A percentile compares a stretch with the other conserved stretches of the same genome.
phyloP scores from a whole-genome alignment of 345 rosid genomes.

The Hibiscus tridactylites region DNA sequence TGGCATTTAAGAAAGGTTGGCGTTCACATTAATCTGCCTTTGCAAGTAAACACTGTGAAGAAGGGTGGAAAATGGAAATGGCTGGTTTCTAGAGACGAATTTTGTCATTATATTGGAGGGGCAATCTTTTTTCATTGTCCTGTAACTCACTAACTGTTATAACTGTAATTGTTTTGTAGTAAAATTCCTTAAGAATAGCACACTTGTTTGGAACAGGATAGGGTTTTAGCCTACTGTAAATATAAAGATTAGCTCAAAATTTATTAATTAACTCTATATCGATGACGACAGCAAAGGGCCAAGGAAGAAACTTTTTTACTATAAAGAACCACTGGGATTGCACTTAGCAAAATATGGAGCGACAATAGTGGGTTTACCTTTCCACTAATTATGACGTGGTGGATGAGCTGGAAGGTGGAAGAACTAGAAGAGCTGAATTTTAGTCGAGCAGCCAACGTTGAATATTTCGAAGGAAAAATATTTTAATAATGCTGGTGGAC shows the following conservation, averaged over 20 bases:
- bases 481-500: not conserved
- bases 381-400: not conserved
- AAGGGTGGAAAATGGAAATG: not conserved
- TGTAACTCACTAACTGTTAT: not conserved
- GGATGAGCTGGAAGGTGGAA: not conserved
- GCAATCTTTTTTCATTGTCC: not conserved
- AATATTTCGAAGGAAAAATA: not conserved
- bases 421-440: not conserved
- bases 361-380: too few relatives aligned
- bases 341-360: too few relatives aligned
- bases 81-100: not conserved
- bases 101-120: not conserved
- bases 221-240: not conserved
- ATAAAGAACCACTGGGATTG: too few relatives aligned
- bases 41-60: not conserved
- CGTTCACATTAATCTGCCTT: not conserved
- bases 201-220: not conserved
- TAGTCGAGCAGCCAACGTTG: not conserved
- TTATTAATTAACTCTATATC: not conserved
- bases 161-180: not conserved
- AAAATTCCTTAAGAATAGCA: not conserved
- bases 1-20: not conserved
- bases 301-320: not conserved
- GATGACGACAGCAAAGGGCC: not conserved
- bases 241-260: not conserved